Conservation (phyloP, 1,284 basidiomycete genomes). For the Blastosporella zonata region DNA sequence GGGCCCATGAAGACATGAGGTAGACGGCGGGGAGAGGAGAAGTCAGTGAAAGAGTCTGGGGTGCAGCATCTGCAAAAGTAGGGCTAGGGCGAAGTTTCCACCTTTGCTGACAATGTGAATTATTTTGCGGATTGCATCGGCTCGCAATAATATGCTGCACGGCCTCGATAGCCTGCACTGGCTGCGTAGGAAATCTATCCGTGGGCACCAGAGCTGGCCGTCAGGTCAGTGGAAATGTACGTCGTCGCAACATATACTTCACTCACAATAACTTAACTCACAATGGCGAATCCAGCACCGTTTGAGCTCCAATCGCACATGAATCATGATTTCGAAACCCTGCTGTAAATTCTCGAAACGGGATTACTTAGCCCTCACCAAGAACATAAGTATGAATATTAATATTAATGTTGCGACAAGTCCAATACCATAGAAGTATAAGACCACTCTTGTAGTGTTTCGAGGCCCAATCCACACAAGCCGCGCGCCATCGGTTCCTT, state of each 20-base stretch:
- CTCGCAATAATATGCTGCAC: slow-evolving; percentile 21
- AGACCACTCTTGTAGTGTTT: slow-evolving; percentile 26
- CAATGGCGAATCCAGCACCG: no score
- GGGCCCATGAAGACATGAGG: slow-evolving; percentile 34
- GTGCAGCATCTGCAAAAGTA: slow-evolving; percentile 32
- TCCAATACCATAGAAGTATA: slow-evolving; percentile 31
- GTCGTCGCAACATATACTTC: neutral
- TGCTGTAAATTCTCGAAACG: no score
- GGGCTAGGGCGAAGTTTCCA: slow-evolving; percentile 31
- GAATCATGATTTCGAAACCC: no score
- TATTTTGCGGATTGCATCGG: slow-evolving; percentile 23
- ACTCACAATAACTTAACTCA: neutral
- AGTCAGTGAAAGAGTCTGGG: slow-evolving; percentile 19
- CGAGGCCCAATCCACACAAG: slow-evolving; percentile 23
- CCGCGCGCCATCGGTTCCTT: slow-evolving; percentile 22
- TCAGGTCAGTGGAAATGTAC: no score
- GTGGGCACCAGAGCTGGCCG: slow-evolving; percentile 27
- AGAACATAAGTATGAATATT: neutral
- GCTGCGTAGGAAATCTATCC: slow-evolving; percentile 24
- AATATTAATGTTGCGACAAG: neutral
- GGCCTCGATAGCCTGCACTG: slow-evolving; percentile 23
- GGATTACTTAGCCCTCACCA: slow-evolving; percentile 27
- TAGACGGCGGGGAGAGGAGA: slow-evolving; percentile 26
- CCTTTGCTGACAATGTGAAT: slow-evolving; percentile 33
- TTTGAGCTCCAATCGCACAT: no score